phyloP scores from a whole-genome alignment of 1,139 yeast species.

The Kurtzmaniella quercitrusa region DNA sequence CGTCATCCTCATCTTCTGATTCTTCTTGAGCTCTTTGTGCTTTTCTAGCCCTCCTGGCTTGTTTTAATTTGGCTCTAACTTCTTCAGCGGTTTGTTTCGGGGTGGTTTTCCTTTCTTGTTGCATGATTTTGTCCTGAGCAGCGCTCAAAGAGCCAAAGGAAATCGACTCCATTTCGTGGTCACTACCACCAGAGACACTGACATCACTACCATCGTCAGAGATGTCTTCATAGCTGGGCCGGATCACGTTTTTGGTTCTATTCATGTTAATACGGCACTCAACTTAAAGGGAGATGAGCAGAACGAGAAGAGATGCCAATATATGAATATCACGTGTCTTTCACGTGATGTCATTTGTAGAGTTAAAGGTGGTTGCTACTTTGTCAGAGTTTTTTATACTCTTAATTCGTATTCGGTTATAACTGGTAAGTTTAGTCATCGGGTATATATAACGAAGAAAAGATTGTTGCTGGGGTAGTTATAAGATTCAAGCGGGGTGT shows the following conservation, averaged over 20 bases:
- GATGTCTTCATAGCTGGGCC: constrained; percentile 14
- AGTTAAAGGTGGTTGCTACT: too few species aligned
- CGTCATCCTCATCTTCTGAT: constrained; percentile 12
- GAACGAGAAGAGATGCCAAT: background rate
- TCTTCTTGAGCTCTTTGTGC: constrained; percentile 14
- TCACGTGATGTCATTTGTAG: too few species aligned
- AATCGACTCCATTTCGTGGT: constrained; percentile 33
- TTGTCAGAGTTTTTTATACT: too few species aligned
- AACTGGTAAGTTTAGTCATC: too few species aligned
- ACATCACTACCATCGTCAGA: constrained; percentile 18
- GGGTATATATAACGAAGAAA: too few species aligned
- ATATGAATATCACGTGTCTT: background rate
- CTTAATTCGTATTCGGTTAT: too few species aligned
- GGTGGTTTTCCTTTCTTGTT: constrained; percentile 15
- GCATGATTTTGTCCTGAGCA: constrained; percentile 49
- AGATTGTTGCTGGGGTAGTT: too few species aligned
- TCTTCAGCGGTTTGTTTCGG: background rate
- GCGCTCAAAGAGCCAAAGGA: constrained; percentile 59
- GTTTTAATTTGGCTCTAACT: background rate
- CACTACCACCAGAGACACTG: constrained; percentile 11
- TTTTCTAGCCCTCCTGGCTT: constrained; percentile 5
- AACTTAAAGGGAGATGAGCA: background rate
- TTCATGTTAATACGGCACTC: constrained; percentile 4
- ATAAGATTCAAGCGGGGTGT: too few species aligned
- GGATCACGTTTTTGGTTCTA: constrained; percentile 9